Base-by-base conservation (phyloP, 805 yeast genomes). In the Starmerella riodocensis region DNA sequence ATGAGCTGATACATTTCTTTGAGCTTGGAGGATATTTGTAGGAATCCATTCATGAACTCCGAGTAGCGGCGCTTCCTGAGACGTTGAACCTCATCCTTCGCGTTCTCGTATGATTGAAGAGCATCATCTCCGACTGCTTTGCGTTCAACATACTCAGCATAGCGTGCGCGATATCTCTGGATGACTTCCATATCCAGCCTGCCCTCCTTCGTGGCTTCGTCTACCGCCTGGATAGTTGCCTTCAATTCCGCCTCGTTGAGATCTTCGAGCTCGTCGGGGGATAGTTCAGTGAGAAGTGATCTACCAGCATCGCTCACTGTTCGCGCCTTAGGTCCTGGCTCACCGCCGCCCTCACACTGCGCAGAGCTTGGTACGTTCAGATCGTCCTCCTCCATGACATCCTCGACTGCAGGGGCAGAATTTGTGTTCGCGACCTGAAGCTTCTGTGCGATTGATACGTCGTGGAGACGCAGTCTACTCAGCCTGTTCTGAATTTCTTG, bases 1-100 rank as follows among this genome's bases (percentile, higher is more conserved):
- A 91, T 91, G 93, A 91, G 82, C 55, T 86, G 93, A 54, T 91
- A 91, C 97, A 91, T 86, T 53, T 84, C 95, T 57, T 88, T 91
- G 48, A 91, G 69, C 6, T 94, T 81, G 56, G 76, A 66, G 1
- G 96, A 84, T 22, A 91, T 91, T 17, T 75, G 69, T 48, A 76
- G 73, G 63, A 93, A 91, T 0, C 99, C 98, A 46, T 72, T 74
- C 93, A 85, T 85, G 54, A 91, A 91, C 58, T 91, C 96, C 46
- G 77, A 85, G 39, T 80, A 66, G 38, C 97, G 66, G 43, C 69
- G 74, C 40, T 78, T 72, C 56, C 78, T 78, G 49, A 84, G 64
- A 13, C 73, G 78, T 52, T 82, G 93, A 38, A 77, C 69, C 35
- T 64, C 60, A 32, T 61, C 65, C 48, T 79, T 74, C 43, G 74